phyloP scores from a whole-genome alignment of 306 rosid genomes.

The Corylus heterophylla region DNA sequence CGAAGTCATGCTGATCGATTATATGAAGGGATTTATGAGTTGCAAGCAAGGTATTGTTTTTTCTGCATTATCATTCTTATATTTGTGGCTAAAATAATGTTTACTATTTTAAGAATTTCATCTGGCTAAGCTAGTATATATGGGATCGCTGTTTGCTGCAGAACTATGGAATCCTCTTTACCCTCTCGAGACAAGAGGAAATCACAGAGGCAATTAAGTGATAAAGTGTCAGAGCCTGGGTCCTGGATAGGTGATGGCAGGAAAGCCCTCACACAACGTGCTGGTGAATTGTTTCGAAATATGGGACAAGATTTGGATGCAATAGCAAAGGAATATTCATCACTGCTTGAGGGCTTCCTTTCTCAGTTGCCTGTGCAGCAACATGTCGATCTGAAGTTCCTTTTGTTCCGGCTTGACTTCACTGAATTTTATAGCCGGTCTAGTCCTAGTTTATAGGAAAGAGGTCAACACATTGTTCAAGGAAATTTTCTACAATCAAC shows the following conservation, averaged over 20 bases:
- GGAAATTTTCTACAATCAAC: constrained; percentile 27
- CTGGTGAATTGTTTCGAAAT: constrained; percentile 77
- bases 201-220: constrained; percentile 44
- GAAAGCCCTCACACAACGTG: constrained; percentile 83
- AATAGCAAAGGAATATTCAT: constrained; percentile 81
- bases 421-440: constrained; percentile 80
- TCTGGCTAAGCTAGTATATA: constrained; percentile 16
- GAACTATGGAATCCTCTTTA: constrained; percentile 63
- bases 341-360: constrained; percentile 80
- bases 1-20: constrained; percentile 83
- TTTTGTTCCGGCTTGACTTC: constrained; percentile 92
- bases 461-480: constrained; percentile 26
- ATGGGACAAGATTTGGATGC: constrained; percentile 78
- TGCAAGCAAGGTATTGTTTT: constrained; percentile 79
- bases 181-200: constrained; percentile 63
- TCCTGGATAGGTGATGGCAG: constrained; percentile 90
- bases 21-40: constrained; percentile 86
- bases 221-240: constrained; percentile 49
- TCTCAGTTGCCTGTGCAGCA: constrained; percentile 94
- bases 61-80: constrained; percentile 12
- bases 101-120: not conserved
- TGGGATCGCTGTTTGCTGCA: constrained; percentile 41
- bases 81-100: not conserved
- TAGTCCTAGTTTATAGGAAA: constrained; percentile 49
- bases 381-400: constrained; percentile 96